Base-by-base conservation (phyloP, 192 early-diverging fungal species). In the Coemansia javaensis region DNA sequence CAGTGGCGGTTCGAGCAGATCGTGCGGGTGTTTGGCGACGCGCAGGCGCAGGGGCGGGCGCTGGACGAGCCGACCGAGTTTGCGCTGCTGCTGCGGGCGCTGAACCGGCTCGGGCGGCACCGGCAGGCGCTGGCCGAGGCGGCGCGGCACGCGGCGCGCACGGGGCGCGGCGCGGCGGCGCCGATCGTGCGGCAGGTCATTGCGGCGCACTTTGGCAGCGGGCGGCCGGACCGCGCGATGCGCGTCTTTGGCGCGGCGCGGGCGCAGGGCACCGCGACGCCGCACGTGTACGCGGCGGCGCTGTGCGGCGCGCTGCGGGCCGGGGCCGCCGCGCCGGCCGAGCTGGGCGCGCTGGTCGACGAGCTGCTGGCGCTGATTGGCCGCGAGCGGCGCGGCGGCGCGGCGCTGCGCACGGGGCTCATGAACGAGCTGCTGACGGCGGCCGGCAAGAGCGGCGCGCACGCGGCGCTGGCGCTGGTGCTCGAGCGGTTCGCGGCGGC, bases 401-500 rank as follows among this genome's bases (percentile, higher is more conserved):
- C 42, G 10, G 33, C 30, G 9, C 23, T 32, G 32, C 57, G 56
- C 35, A 65, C 47, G 4, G 69, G 69, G 10, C 5, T 65, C 15
- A 31, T 73, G 12, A 73, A 73, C 39, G 58, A 61, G 49, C 21
- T 73, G 3, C 18, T 73, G 53, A 44, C 60, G 11, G 28, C 34
- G 1, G 49, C 62, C 2, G 24, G 36, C 8, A 55, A 35, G 34
- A 32, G 31, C 16, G 49, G 34, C 22, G 56, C n/a, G 55, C 37
- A 12, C n/a, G 12, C 42, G 17, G 18, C 36, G 59, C 15, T 20
- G 53, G 31, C 28, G 45, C 2, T 38, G 14, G 33, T 49, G 12
- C 53, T 65, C 41, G 69, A 61, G 32, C 61, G 47, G n/a, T 61
- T 41, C 14, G 8, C 49, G 27, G 40, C 45, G 3, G 41, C 27